Evolutionary conservation across 2,329 filamentous ascomycete species (phyloP).

Genomic region (Penicillium polonicum): DNA sequence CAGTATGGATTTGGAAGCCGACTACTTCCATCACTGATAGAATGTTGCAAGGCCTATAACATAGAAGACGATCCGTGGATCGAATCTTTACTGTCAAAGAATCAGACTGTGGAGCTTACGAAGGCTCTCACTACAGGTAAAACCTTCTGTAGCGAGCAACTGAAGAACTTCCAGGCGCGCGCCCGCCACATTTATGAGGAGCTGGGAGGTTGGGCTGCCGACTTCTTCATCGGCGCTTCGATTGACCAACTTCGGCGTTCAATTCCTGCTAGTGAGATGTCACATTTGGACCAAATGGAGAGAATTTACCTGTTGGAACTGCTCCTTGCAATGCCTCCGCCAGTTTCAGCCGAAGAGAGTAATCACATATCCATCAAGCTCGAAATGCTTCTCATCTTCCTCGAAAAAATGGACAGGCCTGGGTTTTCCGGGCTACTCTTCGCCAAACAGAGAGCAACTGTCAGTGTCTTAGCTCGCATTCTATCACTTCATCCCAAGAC

Average conservation of each 20-base stretch:
- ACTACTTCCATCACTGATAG: constrained; percentile 47
- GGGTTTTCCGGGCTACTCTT: constrained; percentile 65
- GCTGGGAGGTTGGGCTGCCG: constrained; percentile 67
- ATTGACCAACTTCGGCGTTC: constrained; percentile 38
- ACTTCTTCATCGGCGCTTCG: constrained; percentile 61
- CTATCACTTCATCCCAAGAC: constrained; percentile 53
- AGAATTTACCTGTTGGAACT: constrained; percentile 52
- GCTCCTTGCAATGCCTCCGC: constrained; percentile 24
- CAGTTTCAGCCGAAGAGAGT: constrained; percentile 16
- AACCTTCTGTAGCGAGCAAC: constrained; percentile 51
- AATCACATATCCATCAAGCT: constrained; percentile 58
- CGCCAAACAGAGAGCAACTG: constrained; percentile 61
- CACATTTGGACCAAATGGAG: constrained; percentile 54
- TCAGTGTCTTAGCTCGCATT: constrained; percentile 59
- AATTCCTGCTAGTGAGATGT: constrained; percentile 32
- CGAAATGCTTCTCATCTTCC: constrained; percentile 54
- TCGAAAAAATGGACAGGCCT: constrained; percentile 43
- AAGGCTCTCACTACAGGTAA: constrained; percentile 32
- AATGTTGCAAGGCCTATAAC: constrained; percentile 49
- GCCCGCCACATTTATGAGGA: constrained; percentile 54
- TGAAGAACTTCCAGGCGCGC: constrained; percentile 56
- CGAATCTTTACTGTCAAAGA: constrained; percentile 44
- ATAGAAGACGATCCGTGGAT: constrained; percentile 63
- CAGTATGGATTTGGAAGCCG: neutral
- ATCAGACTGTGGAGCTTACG: constrained; percentile 33